Evolutionary conservation across 495 filamentous ascomycete genomes (phyloP), one percentile per base, ranked within the genome.

Genomic region (Rostrohypoxylon terebratum): DNA sequence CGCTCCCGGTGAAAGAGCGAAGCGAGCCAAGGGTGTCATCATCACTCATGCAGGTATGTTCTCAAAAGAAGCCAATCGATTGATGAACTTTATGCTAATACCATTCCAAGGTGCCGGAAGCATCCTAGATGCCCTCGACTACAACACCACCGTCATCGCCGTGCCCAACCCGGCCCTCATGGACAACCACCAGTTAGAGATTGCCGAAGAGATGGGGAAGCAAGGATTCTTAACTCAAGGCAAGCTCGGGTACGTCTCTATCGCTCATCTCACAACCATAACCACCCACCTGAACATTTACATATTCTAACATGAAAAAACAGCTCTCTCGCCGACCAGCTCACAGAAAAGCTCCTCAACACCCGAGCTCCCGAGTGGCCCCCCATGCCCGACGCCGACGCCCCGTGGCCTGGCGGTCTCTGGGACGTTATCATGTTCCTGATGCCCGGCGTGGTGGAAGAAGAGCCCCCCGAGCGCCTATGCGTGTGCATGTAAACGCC

Each of bases 101-200:
- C 3, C 28, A 10, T 65, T 42, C 16, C 11, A 20, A 97, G 94
- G 94, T 63, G 93, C 94, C 21, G 96, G 96, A 13, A 92, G 92
- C n/a, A 92, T 98, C 23, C 83, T 97, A 1, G 93, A 92, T 77
- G 93, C 89, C 0, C 83, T 96, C 31, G 87, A 93, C 33, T 66
- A 81, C 54, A 84, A 85, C 16, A 83, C 92, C 0, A 88, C 90
- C 4, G 78, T 97, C 31, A 87, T 98, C 50, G 93, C 96, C 3
- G 94, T 99, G 21, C 93, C 94, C 7, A 99, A 99, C 78, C 81
- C 87, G 7, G 81, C 83, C 1, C 86, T 99, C 4, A 89, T 97
- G 74, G 93, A 94, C 72, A 97, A 98, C 72, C 96, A 99, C 75
- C 96, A 99, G 79, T 86, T 88, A 38, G 94, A 99, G 77, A 84